A percentile compares a stretch with the other conserved stretches of the same genome.
Evolutionary conservation across 805 yeast genomes (phyloP).

Genomic region (Barnettozyma pratensis): DNA sequence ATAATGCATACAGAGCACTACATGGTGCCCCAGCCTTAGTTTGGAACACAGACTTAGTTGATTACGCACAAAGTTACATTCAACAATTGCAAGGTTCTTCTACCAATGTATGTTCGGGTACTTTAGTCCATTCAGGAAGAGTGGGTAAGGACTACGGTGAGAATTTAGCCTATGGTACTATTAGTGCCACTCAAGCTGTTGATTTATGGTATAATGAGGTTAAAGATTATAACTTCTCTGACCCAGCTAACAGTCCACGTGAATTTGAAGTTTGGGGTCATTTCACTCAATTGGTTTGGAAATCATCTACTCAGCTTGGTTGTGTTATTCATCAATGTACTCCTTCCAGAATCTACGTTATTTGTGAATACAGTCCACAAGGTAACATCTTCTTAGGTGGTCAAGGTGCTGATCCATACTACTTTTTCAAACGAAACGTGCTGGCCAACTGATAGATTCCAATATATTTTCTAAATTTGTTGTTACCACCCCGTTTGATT

Average conservation of each 20-base stretch:
- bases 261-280: constrained; percentile 55
- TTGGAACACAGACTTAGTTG: constrained; percentile 44
- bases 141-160: constrained; percentile 53
- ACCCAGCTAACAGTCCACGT: constrained; percentile 38
- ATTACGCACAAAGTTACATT: constrained; percentile 48
- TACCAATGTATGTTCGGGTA: constrained; percentile 53
- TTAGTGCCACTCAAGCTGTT: constrained; percentile 37
- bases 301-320: constrained; percentile 52
- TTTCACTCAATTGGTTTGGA: constrained; percentile 77
- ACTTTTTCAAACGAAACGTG: constrained; percentile 41
- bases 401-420: constrained; percentile 24
- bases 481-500: not conserved
- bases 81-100: constrained; percentile 31
- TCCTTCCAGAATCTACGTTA: constrained; percentile 45
- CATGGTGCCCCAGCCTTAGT: constrained; percentile 41
- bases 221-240: constrained; percentile 42
- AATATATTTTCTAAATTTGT: no score
- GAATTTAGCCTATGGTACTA: constrained; percentile 66
- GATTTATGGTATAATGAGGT: constrained; percentile 77
- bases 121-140: constrained; percentile 54
- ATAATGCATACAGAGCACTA: constrained; percentile 43
- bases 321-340: constrained; percentile 39
- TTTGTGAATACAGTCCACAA: constrained; percentile 59
- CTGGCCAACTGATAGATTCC: constrained; percentile 19
- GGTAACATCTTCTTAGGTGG: constrained; percentile 40